Evolutionary conservation across 2,329 filamentous ascomycete genomes (phyloP).

Genomic region (Talaromyces rugulosus): DNA sequence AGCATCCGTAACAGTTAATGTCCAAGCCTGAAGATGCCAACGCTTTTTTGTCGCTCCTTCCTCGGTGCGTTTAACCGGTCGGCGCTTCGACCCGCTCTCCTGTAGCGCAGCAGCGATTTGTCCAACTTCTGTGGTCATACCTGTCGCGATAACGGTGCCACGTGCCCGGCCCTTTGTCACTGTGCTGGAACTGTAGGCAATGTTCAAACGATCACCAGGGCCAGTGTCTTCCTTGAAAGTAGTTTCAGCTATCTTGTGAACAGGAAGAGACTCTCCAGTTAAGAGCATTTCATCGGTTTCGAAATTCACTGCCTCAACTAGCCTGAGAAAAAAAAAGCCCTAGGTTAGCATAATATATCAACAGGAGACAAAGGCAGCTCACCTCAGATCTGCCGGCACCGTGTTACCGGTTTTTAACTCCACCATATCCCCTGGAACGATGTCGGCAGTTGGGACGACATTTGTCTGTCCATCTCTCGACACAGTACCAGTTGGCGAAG

Average conservation of each 20-base stretch:
- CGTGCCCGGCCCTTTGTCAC: too few relatives aligned
- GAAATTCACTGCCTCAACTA: constrained; percentile 61
- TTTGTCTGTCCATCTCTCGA: constrained; percentile 52
- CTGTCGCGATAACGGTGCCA: too few relatives aligned
- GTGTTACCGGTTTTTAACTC: constrained; percentile 53
- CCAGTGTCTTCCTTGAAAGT: constrained; percentile 30
- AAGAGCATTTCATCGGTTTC: constrained; percentile 65
- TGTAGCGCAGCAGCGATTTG: too few relatives aligned
- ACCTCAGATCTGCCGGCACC: constrained; percentile 52
- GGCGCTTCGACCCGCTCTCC: too few relatives aligned
- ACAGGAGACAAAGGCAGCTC: neutral
- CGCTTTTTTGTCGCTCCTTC: too few relatives aligned
- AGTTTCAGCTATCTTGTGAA: constrained; percentile 47
- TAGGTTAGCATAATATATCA: constrained; percentile 1
- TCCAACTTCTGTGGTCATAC: too few relatives aligned
- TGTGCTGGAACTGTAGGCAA: constrained; percentile 60
- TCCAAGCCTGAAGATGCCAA: too few relatives aligned
- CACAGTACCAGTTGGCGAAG: constrained; percentile 53
- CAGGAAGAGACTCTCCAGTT: constrained; percentile 60
- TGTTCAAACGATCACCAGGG: constrained; percentile 56
- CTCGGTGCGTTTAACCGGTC: too few relatives aligned
- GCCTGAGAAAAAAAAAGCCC: constrained; percentile 18
- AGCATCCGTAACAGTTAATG: too few relatives aligned
- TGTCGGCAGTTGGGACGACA: constrained; percentile 51
- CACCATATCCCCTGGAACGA: constrained; percentile 57